Percentiles rank a stretch among this genome's conserved stretches.
phyloP scores from a whole-genome alignment of 2,329 filamentous ascomycete species.

The Phaeophleospora eucalypticola region DNA sequence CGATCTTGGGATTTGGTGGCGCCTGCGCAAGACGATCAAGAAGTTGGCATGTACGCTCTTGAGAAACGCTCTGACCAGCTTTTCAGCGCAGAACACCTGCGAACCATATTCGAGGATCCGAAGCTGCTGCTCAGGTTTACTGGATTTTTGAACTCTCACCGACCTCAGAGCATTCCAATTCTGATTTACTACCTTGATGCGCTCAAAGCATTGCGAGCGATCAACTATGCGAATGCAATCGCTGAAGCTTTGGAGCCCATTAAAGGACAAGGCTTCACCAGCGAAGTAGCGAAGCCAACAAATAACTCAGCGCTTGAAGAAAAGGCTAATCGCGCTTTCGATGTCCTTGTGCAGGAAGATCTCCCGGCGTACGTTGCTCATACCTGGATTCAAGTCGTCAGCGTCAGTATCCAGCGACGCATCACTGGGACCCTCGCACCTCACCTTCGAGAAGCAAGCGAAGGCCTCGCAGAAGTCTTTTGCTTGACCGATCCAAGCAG shows the following conservation, averaged over 20 bases:
- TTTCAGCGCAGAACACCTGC: slow-evolving; percentile 62
- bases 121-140: slow-evolving; percentile 62
- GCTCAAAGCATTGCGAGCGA: slow-evolving; percentile 65
- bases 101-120: slow-evolving; percentile 62
- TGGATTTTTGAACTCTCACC: slow-evolving; percentile 57
- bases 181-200: slow-evolving; percentile 70
- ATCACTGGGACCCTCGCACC: slow-evolving; percentile 64
- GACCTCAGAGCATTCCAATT: slow-evolving; percentile 60
- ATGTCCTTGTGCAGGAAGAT: slow-evolving; percentile 61
- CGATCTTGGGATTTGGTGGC: slow-evolving; percentile 52
- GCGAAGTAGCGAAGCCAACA: slow-evolving; percentile 49
- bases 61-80: slow-evolving; percentile 63
- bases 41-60: slow-evolving; percentile 48
- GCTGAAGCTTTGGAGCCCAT: slow-evolving; percentile 58
- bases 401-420: slow-evolving; percentile 61
- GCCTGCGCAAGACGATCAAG: slow-evolving; percentile 29
- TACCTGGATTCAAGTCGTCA: slow-evolving; percentile 66
- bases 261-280: slow-evolving; percentile 53
- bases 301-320: slow-evolving; percentile 57
- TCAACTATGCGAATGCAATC: slow-evolving; percentile 67
- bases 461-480: slow-evolving; percentile 72
- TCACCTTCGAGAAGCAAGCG: slow-evolving; percentile 63
- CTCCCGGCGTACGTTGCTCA: slow-evolving; percentile 69
- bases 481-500: slow-evolving; percentile 71
- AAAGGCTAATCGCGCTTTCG: slow-evolving; percentile 62